A percentile compares a stretch with the other conserved stretches of the same genome.
Evolutionary conservation across 1,139 yeast genomes (phyloP).

Genomic region (Sugiyamaella pinicola): DNA sequence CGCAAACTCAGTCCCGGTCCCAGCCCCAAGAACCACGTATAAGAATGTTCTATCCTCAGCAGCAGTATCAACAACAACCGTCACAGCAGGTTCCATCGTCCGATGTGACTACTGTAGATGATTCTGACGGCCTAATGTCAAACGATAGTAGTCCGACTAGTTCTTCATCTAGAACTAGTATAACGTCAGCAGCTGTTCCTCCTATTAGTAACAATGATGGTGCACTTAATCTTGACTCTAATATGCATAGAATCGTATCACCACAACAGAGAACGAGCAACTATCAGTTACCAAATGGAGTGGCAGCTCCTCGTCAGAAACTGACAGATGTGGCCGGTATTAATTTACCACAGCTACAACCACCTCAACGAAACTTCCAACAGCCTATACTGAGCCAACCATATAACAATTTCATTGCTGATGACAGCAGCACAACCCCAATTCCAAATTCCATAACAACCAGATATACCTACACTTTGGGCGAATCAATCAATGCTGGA

Average conservation of each 20-base stretch:
- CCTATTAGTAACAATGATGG: background rate
- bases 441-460: constrained; percentile 3
- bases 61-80: background rate
- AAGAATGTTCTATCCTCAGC: constrained; percentile 10
- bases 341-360: background rate
- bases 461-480: constrained; percentile 16
- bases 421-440: background rate
- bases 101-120: background rate
- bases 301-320: background rate
- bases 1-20: background rate
- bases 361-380: constrained; percentile 11
- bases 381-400: background rate
- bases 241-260: background rate
- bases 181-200: constrained; percentile 4
- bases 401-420: background rate
- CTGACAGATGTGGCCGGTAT: background rate
- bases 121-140: constrained; percentile 9
- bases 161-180: constrained; percentile 12
- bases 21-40: background rate
- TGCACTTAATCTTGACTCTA: background rate
- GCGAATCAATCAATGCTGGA: constrained; percentile 16
- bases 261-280: constrained; percentile 9
- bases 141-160: constrained; percentile 15
- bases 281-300: constrained; percentile 9
- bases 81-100: background rate